phyloP scores from a whole-genome alignment of 441 rosid species.

The Gossypium davidsonii region DNA sequence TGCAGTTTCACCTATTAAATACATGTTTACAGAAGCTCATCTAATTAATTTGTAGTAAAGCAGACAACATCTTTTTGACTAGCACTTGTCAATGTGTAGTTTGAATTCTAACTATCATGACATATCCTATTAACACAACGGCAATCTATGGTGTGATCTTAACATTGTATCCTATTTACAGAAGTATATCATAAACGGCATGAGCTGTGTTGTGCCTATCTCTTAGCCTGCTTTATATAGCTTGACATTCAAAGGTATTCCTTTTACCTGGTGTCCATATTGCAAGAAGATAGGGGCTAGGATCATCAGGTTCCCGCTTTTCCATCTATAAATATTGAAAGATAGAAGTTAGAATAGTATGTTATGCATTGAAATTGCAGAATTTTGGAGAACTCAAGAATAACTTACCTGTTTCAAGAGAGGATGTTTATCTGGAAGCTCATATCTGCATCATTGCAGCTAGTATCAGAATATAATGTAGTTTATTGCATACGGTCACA shows the following conservation, averaged over 20 bases:
- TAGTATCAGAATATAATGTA: conserved; percentile 5
- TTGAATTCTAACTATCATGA: neutral
- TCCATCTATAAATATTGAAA: conserved; percentile 58
- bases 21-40: conserved; percentile 6
- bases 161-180: conserved; percentile 9
- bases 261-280: conserved; percentile 93
- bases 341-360: conserved; percentile 16
- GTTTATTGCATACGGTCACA: neutral
- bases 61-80: neutral
- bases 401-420: conserved; percentile 68
- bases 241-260: conserved; percentile 1
- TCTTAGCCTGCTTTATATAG: conserved; percentile 2
- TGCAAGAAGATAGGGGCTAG: conserved; percentile 89
- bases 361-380: conserved; percentile 14
- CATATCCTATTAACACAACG: neutral
- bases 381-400: conserved; percentile 14
- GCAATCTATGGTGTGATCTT: neutral
- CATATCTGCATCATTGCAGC: conserved; percentile 58
- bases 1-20: conserved; percentile 74
- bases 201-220: neutral
- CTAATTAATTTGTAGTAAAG: conserved; percentile 6
- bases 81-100: neutral
- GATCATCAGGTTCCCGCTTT: conserved; percentile 80
- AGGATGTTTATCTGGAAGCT: conserved; percentile 86
- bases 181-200: conserved; percentile 3